Evolutionary conservation across 2,329 filamentous ascomycete genomes (phyloP).

Genomic region (Microcera coccophila): DNA sequence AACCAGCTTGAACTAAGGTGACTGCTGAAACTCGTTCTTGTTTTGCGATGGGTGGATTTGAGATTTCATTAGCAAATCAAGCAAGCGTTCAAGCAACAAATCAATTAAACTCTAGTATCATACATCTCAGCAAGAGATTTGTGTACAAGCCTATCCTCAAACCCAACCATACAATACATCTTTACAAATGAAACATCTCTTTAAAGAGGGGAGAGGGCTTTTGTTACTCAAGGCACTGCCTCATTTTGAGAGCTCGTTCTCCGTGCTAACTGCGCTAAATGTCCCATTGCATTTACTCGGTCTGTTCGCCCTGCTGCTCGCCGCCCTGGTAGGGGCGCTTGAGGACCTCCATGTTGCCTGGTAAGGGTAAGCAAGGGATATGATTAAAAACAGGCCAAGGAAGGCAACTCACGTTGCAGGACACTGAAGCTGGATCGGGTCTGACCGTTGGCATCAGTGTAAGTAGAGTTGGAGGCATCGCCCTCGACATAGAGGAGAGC

Average conservation of each 20-base stretch:
- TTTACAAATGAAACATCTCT: conserved; percentile 18
- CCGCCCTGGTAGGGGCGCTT: conserved; percentile 33
- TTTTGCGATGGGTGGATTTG: too few relatives aligned
- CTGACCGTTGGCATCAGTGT: conserved; percentile 68
- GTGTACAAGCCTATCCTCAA: conserved; percentile 20
- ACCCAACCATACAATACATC: conserved; percentile 18
- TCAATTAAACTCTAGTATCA: conserved; percentile 26
- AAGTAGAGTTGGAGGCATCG: conserved; percentile 66
- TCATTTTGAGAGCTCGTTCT: background rate
- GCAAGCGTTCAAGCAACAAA: conserved; percentile 5
- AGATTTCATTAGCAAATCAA: background rate
- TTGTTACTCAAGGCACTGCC: background rate
- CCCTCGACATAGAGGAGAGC: conserved; percentile 79
- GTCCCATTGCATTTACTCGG: conserved; percentile 12
- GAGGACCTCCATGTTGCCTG: conserved; percentile 38
- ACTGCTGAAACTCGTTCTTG: too few relatives aligned
- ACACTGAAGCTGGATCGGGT: conserved; percentile 62
- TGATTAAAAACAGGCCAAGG: background rate
- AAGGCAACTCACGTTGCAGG: conserved; percentile 67
- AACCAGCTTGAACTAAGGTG: too few relatives aligned
- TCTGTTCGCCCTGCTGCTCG: conserved; percentile 19
- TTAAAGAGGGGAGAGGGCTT: conserved; percentile 20
- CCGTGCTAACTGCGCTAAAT: background rate
- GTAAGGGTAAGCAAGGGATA: background rate
- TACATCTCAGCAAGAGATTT: conserved; percentile 16